Percentiles rank a stretch among this genome's conserved stretches.
These are phyloP conservation scores for Cutaneotrichosporon daszewskae DNA, from an alignment of 1,284 basidiomycete species.

Conservation along the genomic window DNA sequence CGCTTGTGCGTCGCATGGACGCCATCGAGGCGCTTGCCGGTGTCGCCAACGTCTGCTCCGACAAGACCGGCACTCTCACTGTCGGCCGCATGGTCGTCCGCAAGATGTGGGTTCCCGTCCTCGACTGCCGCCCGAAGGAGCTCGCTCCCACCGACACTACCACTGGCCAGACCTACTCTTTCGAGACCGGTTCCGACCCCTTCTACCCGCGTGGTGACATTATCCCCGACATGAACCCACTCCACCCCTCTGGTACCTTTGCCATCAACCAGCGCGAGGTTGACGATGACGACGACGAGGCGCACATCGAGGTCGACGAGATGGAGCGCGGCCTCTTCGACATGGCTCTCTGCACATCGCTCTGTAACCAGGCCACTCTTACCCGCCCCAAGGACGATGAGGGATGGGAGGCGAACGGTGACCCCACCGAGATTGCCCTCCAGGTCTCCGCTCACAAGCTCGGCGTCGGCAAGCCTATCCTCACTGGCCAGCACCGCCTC, in stretches of 20 bases:
- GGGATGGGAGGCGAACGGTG: constrained; percentile 63
- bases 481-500: constrained; percentile 33
- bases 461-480: constrained; percentile 46
- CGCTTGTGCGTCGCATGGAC: constrained; percentile 51
- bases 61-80: constrained; percentile 63
- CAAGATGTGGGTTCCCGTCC: constrained; percentile 54
- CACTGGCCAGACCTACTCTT: constrained; percentile 44
- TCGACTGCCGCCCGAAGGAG: constrained; percentile 26
- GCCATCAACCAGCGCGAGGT: constrained; percentile 20
- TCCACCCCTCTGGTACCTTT: constrained; percentile 21
- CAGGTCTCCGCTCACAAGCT: constrained; percentile 59
- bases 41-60: constrained; percentile 59
- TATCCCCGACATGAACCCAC: constrained; percentile 20
- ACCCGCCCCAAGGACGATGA: constrained; percentile 39
- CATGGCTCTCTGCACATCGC: constrained; percentile 48
- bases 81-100: constrained; percentile 54
- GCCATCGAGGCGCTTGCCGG: constrained; percentile 56
- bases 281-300: constrained; percentile 17
- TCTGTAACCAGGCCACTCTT: constrained; percentile 52
- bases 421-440: constrained; percentile 62
- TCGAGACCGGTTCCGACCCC: constrained; percentile 47
- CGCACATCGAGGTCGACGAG: constrained; percentile 30
- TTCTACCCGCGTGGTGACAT: constrained; percentile 50
- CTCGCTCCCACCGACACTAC: constrained; percentile 28
- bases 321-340: constrained; percentile 39